Conservation (phyloP, 176 grass and related monocot species). For the Avena insularis region DNA sequence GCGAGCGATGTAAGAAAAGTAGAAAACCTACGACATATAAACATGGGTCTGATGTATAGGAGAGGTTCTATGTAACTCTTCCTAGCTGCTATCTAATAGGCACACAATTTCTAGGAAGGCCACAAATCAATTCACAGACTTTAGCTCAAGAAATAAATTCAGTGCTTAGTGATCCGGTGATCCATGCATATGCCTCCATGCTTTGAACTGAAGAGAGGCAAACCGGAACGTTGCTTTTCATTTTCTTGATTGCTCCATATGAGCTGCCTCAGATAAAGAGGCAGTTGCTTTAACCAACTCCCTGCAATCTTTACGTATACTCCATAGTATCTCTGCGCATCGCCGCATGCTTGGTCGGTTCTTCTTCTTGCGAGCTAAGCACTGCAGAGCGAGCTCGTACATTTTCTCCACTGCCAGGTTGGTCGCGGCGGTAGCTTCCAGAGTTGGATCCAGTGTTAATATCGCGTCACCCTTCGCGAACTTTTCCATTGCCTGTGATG, state of each 20-base stretch:
- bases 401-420: conserved; percentile 66
- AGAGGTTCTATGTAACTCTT: neutral
- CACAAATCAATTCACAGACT: conserved; percentile 8
- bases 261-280: conserved; percentile 41
- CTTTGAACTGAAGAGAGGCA: conserved; percentile 54
- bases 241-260: conserved; percentile 29
- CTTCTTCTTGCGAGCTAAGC: conserved; percentile 65
- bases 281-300: conserved; percentile 48
- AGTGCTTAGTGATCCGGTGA: neutral
- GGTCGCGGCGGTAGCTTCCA: conserved; percentile 51
- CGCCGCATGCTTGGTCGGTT: conserved; percentile 72
- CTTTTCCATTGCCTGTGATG: conserved; percentile 70
- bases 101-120: conserved; percentile 36
- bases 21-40: conserved; percentile 14
- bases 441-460: conserved; percentile 64
- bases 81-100: conserved; percentile 20
- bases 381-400: conserved; percentile 64
- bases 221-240: conserved; percentile 20
- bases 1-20: neutral
- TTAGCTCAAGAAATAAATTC: conserved; percentile 36
- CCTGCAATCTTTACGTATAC: conserved; percentile 77
- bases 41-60: conserved; percentile 10
- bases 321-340: conserved; percentile 78
- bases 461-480: conserved; percentile 67
- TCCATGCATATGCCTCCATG: neutral